A percentile compares a stretch with the other conserved stretches of the same genome.
phyloP scores from a whole-genome alignment of 2,329 filamentous ascomycete genomes.

The Botrytis byssoidea region DNA sequence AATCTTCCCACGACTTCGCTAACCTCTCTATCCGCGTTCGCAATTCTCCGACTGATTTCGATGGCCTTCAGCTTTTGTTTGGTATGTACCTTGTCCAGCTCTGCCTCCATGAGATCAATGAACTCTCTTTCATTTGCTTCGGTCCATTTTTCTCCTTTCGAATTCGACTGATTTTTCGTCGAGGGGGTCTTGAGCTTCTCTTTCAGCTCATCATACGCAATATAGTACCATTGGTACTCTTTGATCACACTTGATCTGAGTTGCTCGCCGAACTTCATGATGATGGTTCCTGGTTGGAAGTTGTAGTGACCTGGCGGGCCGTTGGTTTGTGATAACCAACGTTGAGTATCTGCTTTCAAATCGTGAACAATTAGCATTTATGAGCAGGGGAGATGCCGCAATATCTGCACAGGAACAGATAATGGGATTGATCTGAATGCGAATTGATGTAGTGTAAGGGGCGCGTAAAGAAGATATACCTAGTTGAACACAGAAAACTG shows the following conservation, averaged over 20 bases:
- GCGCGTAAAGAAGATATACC: neutral
- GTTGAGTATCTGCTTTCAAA: constrained; percentile 27
- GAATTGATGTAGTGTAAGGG: neutral
- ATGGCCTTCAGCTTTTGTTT: constrained; percentile 97
- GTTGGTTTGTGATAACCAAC: constrained; percentile 26
- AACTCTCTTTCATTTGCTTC: constrained; percentile 91
- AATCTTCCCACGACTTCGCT: constrained; percentile 78
- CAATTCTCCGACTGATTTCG: constrained; percentile 90
- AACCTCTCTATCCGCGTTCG: constrained; percentile 84
- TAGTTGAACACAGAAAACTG: neutral
- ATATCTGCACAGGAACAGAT: neutral
- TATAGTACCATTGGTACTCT: constrained; percentile 98
- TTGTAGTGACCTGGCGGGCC: constrained; percentile 26
- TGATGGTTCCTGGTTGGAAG: constrained; percentile 50
- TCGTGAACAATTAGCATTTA: constrained; percentile 36
- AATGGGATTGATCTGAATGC: neutral
- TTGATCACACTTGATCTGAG: constrained; percentile 92
- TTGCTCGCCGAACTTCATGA: constrained; percentile 93
- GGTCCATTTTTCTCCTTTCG: constrained; percentile 69
- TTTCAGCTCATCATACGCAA: constrained; percentile 95
- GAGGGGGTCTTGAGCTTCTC: constrained; percentile 68
- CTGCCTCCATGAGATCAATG: constrained; percentile 79
- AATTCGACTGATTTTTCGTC: constrained; percentile 47
- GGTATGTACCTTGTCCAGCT: constrained; percentile 95
- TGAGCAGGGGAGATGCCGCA: neutral